A percentile compares a stretch with the other conserved stretches of the same genome.
Conservation (phyloP, 2,329 filamentous ascomycete genomes). For the Epichloe typhina region DNA sequence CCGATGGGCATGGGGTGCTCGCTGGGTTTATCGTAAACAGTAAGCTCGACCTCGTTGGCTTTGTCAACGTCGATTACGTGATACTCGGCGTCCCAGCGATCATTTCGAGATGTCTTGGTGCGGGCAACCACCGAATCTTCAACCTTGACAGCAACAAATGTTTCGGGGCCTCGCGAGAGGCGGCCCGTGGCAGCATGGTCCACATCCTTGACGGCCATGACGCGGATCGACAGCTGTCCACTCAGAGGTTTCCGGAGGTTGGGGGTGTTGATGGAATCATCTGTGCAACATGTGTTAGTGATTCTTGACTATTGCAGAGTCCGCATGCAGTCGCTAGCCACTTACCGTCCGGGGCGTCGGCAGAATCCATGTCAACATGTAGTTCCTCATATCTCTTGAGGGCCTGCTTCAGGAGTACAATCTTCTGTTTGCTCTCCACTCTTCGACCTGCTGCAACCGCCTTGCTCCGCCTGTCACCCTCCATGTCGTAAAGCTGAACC, state of each 20-base stretch:
- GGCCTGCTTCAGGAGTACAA: constrained; percentile 86
- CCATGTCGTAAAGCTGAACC: constrained; percentile 94
- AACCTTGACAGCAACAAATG: constrained; percentile 91
- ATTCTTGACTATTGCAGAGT: neutral
- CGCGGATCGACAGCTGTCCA: constrained; percentile 73
- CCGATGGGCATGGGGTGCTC: constrained; percentile 88
- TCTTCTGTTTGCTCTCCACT: constrained; percentile 96
- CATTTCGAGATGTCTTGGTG: constrained; percentile 72
- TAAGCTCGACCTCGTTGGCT: constrained; percentile 95
- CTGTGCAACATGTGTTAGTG: constrained; percentile 29
- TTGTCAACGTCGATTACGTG: constrained; percentile 94
- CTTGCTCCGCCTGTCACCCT: constrained; percentile 91
- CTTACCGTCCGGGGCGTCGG: constrained; percentile 70
- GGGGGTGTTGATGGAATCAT: constrained; percentile 91
- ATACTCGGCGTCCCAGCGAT: constrained; percentile 83
- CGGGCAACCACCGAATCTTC: constrained; percentile 86
- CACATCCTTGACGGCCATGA: constrained; percentile 84
- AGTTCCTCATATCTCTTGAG: constrained; percentile 95
- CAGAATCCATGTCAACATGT: constrained; percentile 78
- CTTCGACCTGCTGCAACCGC: constrained; percentile 80
- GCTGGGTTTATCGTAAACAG: constrained; percentile 88
- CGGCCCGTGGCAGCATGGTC: constrained; percentile 77
- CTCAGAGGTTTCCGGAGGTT: constrained; percentile 94
- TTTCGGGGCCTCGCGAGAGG: constrained; percentile 85
- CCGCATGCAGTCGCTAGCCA: constrained; percentile 10